Evolutionary conservation across 805 yeast species (phyloP).

Genomic region (Nakazawaea siamensis): DNA sequence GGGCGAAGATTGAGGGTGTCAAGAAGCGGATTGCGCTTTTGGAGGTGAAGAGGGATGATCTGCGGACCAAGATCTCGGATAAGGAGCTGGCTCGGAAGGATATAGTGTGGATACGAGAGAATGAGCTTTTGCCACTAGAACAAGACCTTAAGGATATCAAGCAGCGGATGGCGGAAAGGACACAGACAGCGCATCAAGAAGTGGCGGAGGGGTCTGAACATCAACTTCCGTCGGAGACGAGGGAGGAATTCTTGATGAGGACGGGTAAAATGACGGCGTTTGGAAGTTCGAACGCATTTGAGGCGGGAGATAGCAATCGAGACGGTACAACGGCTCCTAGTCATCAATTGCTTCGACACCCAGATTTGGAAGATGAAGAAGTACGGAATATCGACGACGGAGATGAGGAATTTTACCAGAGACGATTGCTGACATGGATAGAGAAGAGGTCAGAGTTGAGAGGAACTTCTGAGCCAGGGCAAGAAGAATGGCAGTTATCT

Average conservation of each 20-base stretch:
- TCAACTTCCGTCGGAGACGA: slow-evolving; percentile 62
- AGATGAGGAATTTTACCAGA: slow-evolving; percentile 54
- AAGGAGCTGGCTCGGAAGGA: slow-evolving; percentile 47
- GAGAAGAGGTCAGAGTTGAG: slow-evolving; percentile 39
- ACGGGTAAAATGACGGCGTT: slow-evolving; percentile 94
- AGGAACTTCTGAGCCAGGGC: slow-evolving; percentile 16
- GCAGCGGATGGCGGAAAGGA: slow-evolving; percentile 30
- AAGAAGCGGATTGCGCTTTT: slow-evolving; percentile 36
- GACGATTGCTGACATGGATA: slow-evolving; percentile 55
- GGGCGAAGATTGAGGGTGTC: slow-evolving; percentile 35
- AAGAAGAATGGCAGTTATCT: slow-evolving; percentile 62
- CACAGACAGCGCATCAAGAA: slow-evolving; percentile 12
- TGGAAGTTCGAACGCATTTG: slow-evolving; percentile 60
- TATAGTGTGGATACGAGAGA: slow-evolving; percentile 36
- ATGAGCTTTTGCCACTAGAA: slow-evolving; percentile 44
- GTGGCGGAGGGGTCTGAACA: slow-evolving; percentile 8
- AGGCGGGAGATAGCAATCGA: slow-evolving; percentile 25
- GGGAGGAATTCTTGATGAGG: slow-evolving; percentile 71
- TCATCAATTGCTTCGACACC: slow-evolving; percentile 40
- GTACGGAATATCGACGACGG: slow-evolving; percentile 67
- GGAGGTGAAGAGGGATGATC: slow-evolving; percentile 37
- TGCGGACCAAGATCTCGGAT: slow-evolving; percentile 58
- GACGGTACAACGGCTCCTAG: slow-evolving; percentile 17
- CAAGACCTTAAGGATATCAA: slow-evolving; percentile 59
- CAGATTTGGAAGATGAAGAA: slow-evolving; percentile 19